A percentile compares a stretch with the other conserved stretches of the same genome.
Evolutionary conservation across 78 protist genomes (phyloP).

Genomic region (Dictyostelium citrinum): DNA sequence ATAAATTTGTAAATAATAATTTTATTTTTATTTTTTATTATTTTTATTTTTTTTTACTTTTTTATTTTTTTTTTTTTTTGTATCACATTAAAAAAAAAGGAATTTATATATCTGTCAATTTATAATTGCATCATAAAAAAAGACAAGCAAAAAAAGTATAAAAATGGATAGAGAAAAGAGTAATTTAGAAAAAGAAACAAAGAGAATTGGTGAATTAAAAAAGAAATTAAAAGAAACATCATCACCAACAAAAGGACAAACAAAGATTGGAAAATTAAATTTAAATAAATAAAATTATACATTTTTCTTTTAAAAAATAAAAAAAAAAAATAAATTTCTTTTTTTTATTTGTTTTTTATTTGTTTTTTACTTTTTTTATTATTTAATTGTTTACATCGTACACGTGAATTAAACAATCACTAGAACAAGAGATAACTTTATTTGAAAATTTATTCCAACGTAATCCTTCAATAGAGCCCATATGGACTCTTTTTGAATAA

Average conservation of each 20-base stretch:
- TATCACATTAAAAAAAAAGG: too few species aligned
- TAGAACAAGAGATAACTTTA: conserved; percentile 49
- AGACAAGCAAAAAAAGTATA: too few species aligned
- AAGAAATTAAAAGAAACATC: not conserved
- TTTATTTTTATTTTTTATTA: too few species aligned
- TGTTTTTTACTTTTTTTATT: not conserved
- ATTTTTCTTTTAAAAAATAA: too few species aligned
- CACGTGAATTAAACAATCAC: conserved; percentile 63
- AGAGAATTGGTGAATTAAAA: not conserved
- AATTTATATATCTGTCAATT: too few species aligned
- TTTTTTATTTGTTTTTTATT: not conserved
- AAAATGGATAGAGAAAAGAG: too few species aligned
- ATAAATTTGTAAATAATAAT: not conserved
- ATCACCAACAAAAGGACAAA: not conserved
- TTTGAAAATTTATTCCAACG: conserved; percentile 31
- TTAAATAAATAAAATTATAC: too few species aligned
- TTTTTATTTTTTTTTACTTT: not conserved
- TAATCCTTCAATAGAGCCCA: conserved; percentile 73
- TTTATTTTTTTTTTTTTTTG: too few species aligned
- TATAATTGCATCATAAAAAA: too few species aligned
- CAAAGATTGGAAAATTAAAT: not conserved
- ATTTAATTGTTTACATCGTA: not conserved
- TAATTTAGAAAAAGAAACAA: too few species aligned
- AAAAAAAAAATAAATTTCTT: not conserved
- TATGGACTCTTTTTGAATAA: conserved; percentile 32